Conservation (phyloP, 192 early-diverging fungal genomes). For the Phlyctochytrium bullatum region DNA sequence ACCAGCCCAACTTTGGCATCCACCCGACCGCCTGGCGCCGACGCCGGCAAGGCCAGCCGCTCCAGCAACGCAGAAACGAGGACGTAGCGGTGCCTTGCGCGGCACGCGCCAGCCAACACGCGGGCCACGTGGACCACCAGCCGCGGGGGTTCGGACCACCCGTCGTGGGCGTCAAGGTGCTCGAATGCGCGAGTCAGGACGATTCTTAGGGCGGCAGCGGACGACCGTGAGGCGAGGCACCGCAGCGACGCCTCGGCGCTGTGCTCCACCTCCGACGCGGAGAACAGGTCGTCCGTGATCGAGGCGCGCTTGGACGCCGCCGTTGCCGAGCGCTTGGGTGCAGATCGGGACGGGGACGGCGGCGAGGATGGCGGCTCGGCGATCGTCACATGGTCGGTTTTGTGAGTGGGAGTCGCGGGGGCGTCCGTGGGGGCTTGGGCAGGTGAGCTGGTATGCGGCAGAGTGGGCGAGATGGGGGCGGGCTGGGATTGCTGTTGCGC, state of each 20-base stretch:
- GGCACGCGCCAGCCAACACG: conserved; percentile 7
- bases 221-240: conserved; percentile 7
- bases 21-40: neutral
- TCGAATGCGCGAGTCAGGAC: conserved; percentile 2
- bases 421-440: neutral
- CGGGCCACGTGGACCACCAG: conserved; percentile 16
- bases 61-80: conserved; percentile 28
- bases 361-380: too few relatives aligned
- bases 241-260: conserved; percentile 12
- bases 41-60: neutral
- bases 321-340: neutral
- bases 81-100: conserved; percentile 31
- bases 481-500: neutral
- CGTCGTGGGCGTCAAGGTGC: conserved; percentile 21
- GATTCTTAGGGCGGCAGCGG: conserved; percentile 4
- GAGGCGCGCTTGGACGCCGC: conserved; percentile 8
- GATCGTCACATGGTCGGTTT: too few relatives aligned
- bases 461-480: neutral
- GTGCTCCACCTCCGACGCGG: conserved; percentile 23
- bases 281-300: conserved; percentile 36
- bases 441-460: conserved; percentile 2
- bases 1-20: conserved; percentile 24
- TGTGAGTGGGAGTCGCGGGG: neutral
- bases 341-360: neutral
- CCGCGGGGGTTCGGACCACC: conserved; percentile 9